Evolutionary conservation across 2,329 filamentous ascomycete species (phyloP).

Genomic region (Sporothrix pallida): DNA sequence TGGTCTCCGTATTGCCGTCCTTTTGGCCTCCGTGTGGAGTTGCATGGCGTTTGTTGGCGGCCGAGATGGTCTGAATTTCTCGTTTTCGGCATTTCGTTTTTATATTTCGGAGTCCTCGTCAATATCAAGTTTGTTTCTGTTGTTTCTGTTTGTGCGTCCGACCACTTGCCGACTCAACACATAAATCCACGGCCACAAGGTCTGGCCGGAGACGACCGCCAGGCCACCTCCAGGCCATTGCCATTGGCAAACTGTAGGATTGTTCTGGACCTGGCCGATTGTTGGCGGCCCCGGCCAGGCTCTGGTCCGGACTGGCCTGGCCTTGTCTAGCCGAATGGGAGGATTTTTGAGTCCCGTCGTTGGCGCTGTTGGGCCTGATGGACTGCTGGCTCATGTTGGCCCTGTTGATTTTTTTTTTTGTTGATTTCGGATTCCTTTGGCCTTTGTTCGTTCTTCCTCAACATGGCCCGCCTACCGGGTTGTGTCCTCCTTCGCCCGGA

Average conservation of each 20-base stretch:
- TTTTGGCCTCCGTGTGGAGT: neutral
- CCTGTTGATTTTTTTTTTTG: neutral
- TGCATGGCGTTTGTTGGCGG: neutral
- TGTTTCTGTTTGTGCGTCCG: no score
- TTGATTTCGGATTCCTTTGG: no score
- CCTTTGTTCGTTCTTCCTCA: neutral
- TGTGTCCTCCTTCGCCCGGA: neutral
- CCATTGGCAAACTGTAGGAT: neutral
- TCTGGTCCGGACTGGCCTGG: neutral
- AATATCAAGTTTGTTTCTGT: neutral
- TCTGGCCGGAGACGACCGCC: neutral
- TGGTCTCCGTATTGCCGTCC: constrained; percentile 6
- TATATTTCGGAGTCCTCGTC: neutral
- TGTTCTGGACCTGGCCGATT: neutral
- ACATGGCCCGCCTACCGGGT: constrained; percentile 8
- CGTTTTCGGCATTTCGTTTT: neutral
- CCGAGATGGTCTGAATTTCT: neutral
- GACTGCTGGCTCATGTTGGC: no score
- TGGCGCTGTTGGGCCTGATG: no score
- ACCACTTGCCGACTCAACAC: neutral
- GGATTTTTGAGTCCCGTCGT: no score
- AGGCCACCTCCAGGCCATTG: no score
- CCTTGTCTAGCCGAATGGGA: neutral
- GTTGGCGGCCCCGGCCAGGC: neutral
- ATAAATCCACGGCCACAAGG: neutral